A percentile compares a stretch with the other conserved stretches of the same genome.
Conservation (phyloP, 148 eudicot species). For the Limonium bicolor region DNA sequence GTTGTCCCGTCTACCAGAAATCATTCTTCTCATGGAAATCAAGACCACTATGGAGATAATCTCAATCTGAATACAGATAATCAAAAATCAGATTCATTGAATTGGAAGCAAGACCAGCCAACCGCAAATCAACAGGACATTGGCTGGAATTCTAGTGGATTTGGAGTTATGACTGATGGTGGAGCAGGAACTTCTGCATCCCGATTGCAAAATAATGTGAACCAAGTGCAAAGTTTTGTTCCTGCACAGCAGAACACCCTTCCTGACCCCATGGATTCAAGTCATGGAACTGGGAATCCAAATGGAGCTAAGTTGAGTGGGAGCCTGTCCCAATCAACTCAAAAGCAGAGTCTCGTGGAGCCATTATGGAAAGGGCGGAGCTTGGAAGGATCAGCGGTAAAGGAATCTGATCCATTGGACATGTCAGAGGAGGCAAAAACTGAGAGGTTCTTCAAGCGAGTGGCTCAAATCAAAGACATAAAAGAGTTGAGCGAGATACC, state of each 20-base stretch:
- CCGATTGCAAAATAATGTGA: conserved; percentile 5
- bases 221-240: conserved; percentile 2
- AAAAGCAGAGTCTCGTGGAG: conserved; percentile 13
- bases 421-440: conserved; percentile 99
- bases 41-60: no score
- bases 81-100: neutral
- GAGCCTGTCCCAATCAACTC: conserved; percentile 6
- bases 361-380: conserved; percentile 58
- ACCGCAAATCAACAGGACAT: conserved; percentile 10
- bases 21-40: no score
- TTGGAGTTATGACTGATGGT: conserved; percentile 5
- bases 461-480: conserved; percentile 89
- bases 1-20: neutral
- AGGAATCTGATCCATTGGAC: conserved; percentile 74
- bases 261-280: conserved; percentile 5
- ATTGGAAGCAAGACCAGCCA: neutral
- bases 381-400: conserved; percentile 92
- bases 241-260: conserved; percentile 5
- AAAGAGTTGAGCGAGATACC: conserved; percentile 91
- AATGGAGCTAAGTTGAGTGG: no score
- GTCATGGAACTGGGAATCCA: no score
- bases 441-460: conserved; percentile 81
- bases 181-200: neutral
- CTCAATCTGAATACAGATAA: neutral
- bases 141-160: conserved; percentile 3